phyloP scores from a whole-genome alignment of 306 rosid species.

The Cucurbita argyrosperma region DNA sequence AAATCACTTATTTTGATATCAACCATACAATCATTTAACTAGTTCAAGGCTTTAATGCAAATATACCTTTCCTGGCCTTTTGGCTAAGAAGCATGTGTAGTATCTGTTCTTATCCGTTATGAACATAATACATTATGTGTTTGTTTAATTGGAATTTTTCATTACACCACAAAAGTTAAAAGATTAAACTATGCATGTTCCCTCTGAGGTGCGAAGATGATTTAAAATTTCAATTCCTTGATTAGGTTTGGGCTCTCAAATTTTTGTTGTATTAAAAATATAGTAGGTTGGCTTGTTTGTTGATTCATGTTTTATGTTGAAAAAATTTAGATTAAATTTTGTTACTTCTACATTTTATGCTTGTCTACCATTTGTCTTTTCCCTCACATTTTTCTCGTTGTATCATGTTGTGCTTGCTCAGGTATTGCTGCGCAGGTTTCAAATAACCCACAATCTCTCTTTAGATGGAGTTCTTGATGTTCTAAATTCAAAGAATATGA shows the following conservation, averaged over 20 bases:
- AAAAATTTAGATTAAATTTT: not conserved
- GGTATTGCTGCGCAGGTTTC: conserved; percentile 71
- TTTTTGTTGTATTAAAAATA: not conserved
- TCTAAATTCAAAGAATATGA: conserved; percentile 90
- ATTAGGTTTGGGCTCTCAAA: not conserved
- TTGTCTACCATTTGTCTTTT: not conserved
- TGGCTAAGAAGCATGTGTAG: too few relatives aligned
- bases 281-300: not conserved
- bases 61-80: too few relatives aligned
- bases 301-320: not conserved
- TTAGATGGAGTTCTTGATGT: conserved; percentile 88
- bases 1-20: not conserved
- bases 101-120: too few relatives aligned
- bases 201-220: not conserved
- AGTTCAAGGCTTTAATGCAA: not conserved
- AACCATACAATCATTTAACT: not conserved
- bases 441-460: conserved; percentile 82
- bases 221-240: not conserved
- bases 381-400: not conserved
- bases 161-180: too few relatives aligned
- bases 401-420: conserved; percentile 14
- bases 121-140: too few relatives aligned
- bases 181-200: not conserved
- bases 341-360: not conserved
- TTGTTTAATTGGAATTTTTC: too few relatives aligned